Percentiles rank a stretch among this genome's conserved stretches.
Evolutionary conservation across 164 flowering plant genomes (phyloP).

Genomic region (Kingdonia uniflora): DNA sequence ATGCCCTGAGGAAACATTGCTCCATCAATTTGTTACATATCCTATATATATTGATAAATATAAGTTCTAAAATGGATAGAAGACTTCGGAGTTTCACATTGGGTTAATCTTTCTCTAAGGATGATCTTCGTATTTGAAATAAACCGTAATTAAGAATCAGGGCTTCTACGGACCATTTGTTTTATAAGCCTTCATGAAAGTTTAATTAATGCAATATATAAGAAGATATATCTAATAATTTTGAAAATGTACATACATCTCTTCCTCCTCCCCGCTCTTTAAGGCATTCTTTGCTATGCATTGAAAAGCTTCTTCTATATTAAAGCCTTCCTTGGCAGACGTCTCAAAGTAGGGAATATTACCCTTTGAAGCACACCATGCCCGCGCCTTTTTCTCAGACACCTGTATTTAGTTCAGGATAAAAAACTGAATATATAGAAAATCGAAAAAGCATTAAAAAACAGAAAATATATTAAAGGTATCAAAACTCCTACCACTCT

Average conservation of each 20-base stretch:
- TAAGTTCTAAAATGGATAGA: no score
- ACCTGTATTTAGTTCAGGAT: conserved; percentile 34
- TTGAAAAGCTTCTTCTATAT: conserved; percentile 88
- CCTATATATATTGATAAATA: no score
- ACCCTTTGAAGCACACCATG: conserved; percentile 95
- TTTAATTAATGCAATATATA: no score
- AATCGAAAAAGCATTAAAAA: not conserved
- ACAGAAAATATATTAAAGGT: not conserved
- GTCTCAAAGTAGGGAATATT: conserved; percentile 95
- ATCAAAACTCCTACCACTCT: conserved; percentile 53
- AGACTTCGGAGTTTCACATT: no score
- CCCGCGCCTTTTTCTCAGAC: conserved; percentile 87
- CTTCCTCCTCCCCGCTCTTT: conserved; percentile 81
- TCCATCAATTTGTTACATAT: no score
- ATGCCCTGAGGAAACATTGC: no score
- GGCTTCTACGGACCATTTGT: no score
- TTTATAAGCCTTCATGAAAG: no score
- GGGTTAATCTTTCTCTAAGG: not conserved
- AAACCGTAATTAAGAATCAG: no score
- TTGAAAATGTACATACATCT: conserved; percentile 46
- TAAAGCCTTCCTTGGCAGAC: conserved; percentile 83
- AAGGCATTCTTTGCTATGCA: conserved; percentile 84
- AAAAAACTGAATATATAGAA: not conserved
- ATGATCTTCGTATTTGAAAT: not conserved
- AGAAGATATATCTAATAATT: no score